Evolutionary conservation across 768 basidiomycete species (phyloP).

Genomic region (Asterophora parasitica): DNA sequence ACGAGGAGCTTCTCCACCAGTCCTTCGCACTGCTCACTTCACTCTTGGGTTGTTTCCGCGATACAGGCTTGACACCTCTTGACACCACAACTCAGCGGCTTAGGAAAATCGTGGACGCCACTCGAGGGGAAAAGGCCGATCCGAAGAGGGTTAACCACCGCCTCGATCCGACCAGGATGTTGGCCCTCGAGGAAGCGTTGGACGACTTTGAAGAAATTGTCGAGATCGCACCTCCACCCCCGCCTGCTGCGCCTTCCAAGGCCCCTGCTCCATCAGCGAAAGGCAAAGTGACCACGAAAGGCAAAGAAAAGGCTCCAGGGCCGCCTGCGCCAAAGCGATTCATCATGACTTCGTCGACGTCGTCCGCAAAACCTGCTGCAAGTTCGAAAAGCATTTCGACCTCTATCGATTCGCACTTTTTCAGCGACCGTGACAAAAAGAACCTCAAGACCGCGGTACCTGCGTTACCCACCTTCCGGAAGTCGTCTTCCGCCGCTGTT

Average conservation of each 20-base stretch:
- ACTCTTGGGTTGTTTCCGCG: slow-evolving; percentile 72
- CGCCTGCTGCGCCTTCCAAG: slow-evolving; percentile 12
- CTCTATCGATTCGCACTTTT: slow-evolving; percentile 21
- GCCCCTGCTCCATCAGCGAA: slow-evolving; percentile 6
- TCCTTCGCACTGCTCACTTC: slow-evolving; percentile 79
- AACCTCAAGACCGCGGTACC: slow-evolving; percentile 30
- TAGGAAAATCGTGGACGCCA: slow-evolving; percentile 56
- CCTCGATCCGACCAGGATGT: slow-evolving; percentile 52
- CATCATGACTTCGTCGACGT: slow-evolving; percentile 13
- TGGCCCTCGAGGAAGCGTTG: slow-evolving; percentile 63
- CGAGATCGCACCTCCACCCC: slow-evolving; percentile 51
- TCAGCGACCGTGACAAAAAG: slow-evolving; percentile 26
- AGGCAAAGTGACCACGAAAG: not conserved
- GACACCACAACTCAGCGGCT: slow-evolving; percentile 60
- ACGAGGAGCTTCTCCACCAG: slow-evolving; percentile 87
- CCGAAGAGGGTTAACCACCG: slow-evolving; percentile 45
- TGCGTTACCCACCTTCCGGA: slow-evolving; percentile 39
- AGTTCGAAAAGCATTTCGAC: slow-evolving; percentile 9
- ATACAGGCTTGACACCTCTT: slow-evolving; percentile 51
- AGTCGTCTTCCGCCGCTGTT: slow-evolving; percentile 15
- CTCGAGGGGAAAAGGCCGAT: slow-evolving; percentile 39
- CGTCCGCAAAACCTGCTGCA: slow-evolving; percentile 6
- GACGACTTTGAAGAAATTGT: slow-evolving; percentile 58
- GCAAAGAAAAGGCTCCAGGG: not conserved
- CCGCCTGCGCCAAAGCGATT: slow-evolving; percentile 8